Evolutionary conservation across 768 basidiomycete genomes (phyloP).

Genomic region (Infundibulicybe gibba): DNA sequence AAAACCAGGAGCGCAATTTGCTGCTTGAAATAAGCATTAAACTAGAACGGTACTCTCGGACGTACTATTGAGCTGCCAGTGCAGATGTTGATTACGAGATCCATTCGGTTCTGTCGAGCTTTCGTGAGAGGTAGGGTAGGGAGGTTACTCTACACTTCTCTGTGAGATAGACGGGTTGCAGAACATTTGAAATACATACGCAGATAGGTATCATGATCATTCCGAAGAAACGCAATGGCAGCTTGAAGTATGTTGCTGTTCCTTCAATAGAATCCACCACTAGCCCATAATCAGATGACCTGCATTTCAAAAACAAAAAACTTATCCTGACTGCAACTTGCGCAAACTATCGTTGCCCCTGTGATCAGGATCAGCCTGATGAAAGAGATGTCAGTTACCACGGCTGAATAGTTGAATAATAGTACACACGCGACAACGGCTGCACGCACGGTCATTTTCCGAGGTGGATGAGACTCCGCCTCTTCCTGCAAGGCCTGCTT

Average conservation of each 20-base stretch:
- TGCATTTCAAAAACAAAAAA: constrained; percentile 5
- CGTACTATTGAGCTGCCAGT: constrained; percentile 80
- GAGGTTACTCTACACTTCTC: too few relatives aligned
- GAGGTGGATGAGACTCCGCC: constrained; percentile 30
- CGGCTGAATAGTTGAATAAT: background rate
- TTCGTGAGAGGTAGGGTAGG: constrained; percentile 33
- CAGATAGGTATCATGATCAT: constrained; percentile 86
- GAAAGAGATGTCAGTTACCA: constrained; percentile 1
- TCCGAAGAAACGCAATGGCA: constrained; percentile 85
- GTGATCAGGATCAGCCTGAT: constrained; percentile 68
- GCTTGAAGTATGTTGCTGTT: constrained; percentile 73
- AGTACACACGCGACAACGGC: constrained; percentile 51
- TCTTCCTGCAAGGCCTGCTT: constrained; percentile 22
- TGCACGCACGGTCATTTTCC: constrained; percentile 68
- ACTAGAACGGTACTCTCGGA: too few relatives aligned
- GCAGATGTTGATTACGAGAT: constrained; percentile 74
- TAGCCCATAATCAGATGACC: constrained; percentile 21
- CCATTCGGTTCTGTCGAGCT: constrained; percentile 70
- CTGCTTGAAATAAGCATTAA: constrained; percentile 24
- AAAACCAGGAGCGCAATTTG: constrained; percentile 88
- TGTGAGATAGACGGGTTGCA: too few relatives aligned
- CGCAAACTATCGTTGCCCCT: constrained; percentile 81
- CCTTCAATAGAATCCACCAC: constrained; percentile 94
- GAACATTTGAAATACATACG: constrained; percentile 34
- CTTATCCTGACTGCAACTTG: constrained; percentile 70